Conservation (phyloP, 179 eudicot species). For the Corrigiola litoralis region DNA sequence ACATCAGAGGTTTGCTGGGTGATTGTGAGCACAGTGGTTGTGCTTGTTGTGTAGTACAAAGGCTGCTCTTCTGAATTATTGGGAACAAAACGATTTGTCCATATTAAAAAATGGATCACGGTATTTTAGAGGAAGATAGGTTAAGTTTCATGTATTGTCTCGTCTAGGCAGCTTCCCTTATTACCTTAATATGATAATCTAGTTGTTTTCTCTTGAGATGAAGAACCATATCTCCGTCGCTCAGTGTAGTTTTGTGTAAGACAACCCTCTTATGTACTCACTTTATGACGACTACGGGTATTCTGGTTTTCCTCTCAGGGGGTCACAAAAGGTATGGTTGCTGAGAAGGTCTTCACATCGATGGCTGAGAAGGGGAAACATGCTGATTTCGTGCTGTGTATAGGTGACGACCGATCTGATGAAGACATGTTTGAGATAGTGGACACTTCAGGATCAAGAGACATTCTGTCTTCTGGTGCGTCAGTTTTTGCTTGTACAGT, state of each 20-base stretch:
- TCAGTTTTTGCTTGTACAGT: slow-evolving; percentile 79
- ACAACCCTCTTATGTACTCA: background rate
- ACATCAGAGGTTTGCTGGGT: background rate
- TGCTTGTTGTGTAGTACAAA: background rate
- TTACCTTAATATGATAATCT: too few species aligned
- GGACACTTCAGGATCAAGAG: slow-evolving; percentile 44
- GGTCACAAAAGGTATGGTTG: slow-evolving; percentile 68
- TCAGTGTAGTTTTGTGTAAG: background rate
- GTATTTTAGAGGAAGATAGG: too few species aligned
- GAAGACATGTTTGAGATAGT: slow-evolving; percentile 91
- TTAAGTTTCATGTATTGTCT: too few species aligned
- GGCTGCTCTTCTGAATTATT: background rate
- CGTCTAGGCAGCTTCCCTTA: too few species aligned
- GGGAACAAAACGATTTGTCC: background rate
- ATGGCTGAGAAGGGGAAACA: slow-evolving; percentile 57
- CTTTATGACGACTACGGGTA: too few species aligned
- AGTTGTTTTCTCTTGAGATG: too few species aligned
- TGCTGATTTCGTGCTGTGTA: slow-evolving; percentile 83
- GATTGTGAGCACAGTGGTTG: too few species aligned
- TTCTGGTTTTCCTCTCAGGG: slow-evolving; percentile 37
- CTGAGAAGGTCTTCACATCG: slow-evolving; percentile 62
- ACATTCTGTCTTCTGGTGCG: slow-evolving; percentile 48
- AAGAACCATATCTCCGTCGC: too few species aligned
- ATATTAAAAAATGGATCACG: too few species aligned
- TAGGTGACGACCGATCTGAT: slow-evolving; percentile 84